Percentiles rank a stretch among this genome's conserved stretches.
phyloP scores from a whole-genome alignment of 441 rosid genomes.

The Biscutella laevigata region DNA sequence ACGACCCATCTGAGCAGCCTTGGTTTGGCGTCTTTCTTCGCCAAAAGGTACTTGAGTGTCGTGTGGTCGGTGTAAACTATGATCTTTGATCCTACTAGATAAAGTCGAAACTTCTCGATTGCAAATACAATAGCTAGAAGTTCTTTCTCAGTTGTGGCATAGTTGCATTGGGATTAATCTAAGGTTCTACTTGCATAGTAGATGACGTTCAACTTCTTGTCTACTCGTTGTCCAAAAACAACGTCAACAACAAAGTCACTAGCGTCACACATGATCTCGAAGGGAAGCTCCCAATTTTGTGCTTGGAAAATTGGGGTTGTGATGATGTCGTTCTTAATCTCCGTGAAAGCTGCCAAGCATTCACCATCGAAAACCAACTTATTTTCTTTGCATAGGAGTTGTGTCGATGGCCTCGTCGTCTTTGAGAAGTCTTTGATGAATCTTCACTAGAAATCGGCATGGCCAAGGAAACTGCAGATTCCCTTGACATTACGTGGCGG shows the following conservation, averaged over 20 bases:
- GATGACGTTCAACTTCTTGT: not conserved
- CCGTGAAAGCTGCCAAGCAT: not conserved
- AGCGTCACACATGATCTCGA: no score
- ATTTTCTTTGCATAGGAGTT: not conserved
- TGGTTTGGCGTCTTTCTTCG: no score
- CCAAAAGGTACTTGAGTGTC: no score
- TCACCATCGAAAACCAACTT: not conserved
- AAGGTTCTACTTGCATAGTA: not conserved
- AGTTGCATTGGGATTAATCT: not conserved
- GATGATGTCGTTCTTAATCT: no score
- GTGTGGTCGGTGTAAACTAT: no score
- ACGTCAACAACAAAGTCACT: not conserved
- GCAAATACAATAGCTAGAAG: not conserved
- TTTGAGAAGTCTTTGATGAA: no score
- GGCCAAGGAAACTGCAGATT: not conserved
- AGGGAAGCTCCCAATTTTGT: not conserved
- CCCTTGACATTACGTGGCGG: not conserved
- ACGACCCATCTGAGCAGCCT: no score
- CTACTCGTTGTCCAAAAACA: not conserved
- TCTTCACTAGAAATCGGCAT: not conserved
- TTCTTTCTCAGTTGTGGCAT: not conserved
- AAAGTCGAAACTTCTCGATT: not conserved
- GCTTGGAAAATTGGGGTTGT: not conserved
- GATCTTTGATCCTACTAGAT: no score
- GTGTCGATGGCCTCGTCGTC: not conserved